phyloP scores from a whole-genome alignment of 163 green algal species.

The Chlamydomonas reinhardtii region DNA sequence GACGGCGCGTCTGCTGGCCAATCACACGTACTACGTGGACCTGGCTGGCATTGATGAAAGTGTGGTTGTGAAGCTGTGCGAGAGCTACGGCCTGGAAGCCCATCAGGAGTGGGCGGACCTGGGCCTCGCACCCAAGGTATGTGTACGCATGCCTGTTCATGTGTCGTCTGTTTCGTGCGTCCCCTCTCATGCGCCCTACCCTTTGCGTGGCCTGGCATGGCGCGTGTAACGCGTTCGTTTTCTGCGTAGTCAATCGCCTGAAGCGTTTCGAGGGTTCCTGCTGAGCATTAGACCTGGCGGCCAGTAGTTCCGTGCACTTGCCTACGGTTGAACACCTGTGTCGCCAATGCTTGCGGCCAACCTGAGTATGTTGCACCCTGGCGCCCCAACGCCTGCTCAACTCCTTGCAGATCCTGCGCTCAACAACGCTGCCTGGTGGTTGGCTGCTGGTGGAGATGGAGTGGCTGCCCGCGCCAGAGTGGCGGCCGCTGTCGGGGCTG shows the following conservation, averaged over 20 bases:
- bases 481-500: background rate
- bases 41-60: background rate
- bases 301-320: no score
- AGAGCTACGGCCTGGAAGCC: background rate
- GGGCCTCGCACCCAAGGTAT: background rate
- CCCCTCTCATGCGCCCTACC: no score
- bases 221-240: no score
- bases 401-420: background rate
- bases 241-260: no score
- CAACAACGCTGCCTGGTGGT: background rate
- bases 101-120: background rate
- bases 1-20: background rate
- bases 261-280: no score
- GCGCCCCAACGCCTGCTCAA: no score
- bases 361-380: no score
- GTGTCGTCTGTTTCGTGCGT: no score
- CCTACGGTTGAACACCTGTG: no score
- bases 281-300: no score
- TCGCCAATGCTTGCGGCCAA: no score
- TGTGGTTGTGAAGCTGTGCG: background rate
- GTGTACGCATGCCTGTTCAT: background rate
- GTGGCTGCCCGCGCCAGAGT: background rate
- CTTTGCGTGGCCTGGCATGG: no score
- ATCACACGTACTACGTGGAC: background rate
- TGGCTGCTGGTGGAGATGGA: conserved; percentile 23